Evolutionary conservation across 2,329 filamentous ascomycete species (phyloP).

Genomic region (Calonectria fujianensis): DNA sequence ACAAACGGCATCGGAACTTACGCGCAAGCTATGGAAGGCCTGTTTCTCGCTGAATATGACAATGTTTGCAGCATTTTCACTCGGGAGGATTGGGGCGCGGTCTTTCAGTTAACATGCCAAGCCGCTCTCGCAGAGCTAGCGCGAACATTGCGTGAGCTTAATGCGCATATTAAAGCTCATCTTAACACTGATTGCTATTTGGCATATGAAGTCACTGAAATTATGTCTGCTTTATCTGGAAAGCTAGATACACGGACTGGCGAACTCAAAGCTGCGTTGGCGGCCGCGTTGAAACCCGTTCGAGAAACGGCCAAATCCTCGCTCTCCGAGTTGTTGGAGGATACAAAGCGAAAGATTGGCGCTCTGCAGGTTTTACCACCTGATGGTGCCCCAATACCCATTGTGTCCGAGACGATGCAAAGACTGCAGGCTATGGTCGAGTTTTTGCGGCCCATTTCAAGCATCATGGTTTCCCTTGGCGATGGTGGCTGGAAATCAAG

Average conservation of each 20-base stretch:
- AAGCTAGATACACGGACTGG: constrained; percentile 88
- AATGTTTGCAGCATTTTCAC: constrained; percentile 92
- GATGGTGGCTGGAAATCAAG: constrained; percentile 90
- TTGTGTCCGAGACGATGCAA: constrained; percentile 90
- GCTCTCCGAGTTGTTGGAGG: constrained; percentile 87
- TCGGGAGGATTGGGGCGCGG: constrained; percentile 87
- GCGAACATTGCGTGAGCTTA: constrained; percentile 90
- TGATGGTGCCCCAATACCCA: constrained; percentile 85
- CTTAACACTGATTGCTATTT: constrained; percentile 94
- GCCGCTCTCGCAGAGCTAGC: constrained; percentile 87
- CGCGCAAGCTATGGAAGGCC: constrained; percentile 88
- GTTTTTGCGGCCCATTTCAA: constrained; percentile 89
- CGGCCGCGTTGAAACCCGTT: constrained; percentile 90
- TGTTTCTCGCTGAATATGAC: constrained; percentile 92
- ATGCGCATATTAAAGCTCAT: constrained; percentile 90
- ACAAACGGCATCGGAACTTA: constrained; percentile 96
- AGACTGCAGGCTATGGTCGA: constrained; percentile 90
- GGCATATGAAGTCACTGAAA: constrained; percentile 95
- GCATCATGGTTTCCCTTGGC: constrained; percentile 92
- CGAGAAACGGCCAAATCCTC: constrained; percentile 94
- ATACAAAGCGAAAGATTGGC: constrained; percentile 83
- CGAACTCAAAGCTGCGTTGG: constrained; percentile 88
- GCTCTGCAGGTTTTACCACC: constrained; percentile 80
- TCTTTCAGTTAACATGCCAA: constrained; percentile 87
- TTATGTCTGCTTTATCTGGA: constrained; percentile 86